Conservation (phyloP, 768 basidiomycete genomes). For the Mycena leptocephala region DNA sequence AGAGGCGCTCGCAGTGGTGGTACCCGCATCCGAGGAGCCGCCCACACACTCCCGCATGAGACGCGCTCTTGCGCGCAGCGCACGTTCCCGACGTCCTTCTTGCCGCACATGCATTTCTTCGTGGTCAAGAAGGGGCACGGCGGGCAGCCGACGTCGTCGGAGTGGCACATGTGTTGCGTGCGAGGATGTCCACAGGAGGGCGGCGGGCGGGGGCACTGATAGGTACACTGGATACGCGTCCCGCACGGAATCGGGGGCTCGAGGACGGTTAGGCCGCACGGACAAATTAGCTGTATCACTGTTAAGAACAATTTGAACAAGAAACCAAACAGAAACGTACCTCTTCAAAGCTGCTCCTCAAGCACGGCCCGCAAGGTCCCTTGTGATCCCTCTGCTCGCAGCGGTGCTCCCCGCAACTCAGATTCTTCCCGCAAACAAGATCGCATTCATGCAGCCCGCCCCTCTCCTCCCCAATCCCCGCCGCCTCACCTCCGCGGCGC, state of each 20-base stretch:
- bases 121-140: conserved; percentile 88
- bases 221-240: conserved; percentile 82
- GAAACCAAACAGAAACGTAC: conserved; percentile 52
- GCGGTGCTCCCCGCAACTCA: conserved; percentile 83
- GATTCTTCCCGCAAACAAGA: conserved; percentile 80
- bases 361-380: conserved; percentile 86
- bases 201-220: conserved; percentile 81
- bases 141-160: conserved; percentile 79
- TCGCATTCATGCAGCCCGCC: conserved; percentile 90
- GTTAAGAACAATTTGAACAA: conserved; percentile 9
- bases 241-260: conserved; percentile 94
- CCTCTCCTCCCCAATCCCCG: conserved; percentile 68
- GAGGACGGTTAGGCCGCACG: conserved; percentile 89
- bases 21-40: conserved; percentile 88
- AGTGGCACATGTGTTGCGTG: conserved; percentile 88
- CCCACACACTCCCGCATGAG: conserved; percentile 86
- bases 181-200: conserved; percentile 89
- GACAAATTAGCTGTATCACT: conserved; percentile 74
- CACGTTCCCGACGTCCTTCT: conserved; percentile 84
- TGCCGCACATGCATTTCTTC: conserved; percentile 92
- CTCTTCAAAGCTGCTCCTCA: conserved; percentile 95
- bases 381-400: conserved; percentile 90
- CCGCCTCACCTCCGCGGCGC: conserved; percentile 47
- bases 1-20: conserved; percentile 88
- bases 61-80: conserved; percentile 88